A percentile compares a stretch with the other conserved stretches of the same genome.
phyloP scores from a whole-genome alignment of 2,329 filamentous ascomycete species.

The Paramyrothecium roridum region DNA sequence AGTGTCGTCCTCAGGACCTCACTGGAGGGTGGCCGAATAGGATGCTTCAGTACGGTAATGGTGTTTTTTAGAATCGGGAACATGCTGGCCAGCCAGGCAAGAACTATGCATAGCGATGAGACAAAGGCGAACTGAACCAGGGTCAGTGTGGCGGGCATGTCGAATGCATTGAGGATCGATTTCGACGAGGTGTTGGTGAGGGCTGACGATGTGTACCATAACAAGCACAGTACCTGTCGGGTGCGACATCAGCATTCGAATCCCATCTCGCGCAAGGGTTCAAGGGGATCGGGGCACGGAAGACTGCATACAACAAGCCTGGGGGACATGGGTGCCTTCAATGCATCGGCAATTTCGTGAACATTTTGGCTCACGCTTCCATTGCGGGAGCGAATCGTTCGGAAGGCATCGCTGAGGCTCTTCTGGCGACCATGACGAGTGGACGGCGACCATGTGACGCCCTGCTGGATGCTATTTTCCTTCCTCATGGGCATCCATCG shows the following conservation, averaged over 20 bases:
- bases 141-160: conserved; percentile 87
- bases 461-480: conserved; percentile 10
- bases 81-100: conserved; percentile 70
- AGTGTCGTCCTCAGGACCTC: conserved; percentile 84
- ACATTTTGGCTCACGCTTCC: conserved; percentile 90
- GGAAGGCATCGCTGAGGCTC: conserved; percentile 85
- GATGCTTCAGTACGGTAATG: conserved; percentile 77
- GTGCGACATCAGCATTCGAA: conserved; percentile 20
- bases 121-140: conserved; percentile 93
- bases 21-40: conserved; percentile 74
- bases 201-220: conserved; percentile 95
- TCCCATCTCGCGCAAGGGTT: neutral
- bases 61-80: conserved; percentile 68
- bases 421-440: conserved; percentile 63
- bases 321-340: conserved; percentile 85
- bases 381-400: conserved; percentile 74
- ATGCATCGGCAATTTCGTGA: conserved; percentile 85
- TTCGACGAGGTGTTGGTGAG: conserved; percentile 98
- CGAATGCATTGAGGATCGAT: conserved; percentile 87
- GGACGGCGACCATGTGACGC: conserved; percentile 18
- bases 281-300: neutral
- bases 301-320: conserved; percentile 69
- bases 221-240: conserved; percentile 71
- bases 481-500: conserved; percentile 24
- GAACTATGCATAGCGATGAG: conserved; percentile 77